A percentile compares a stretch with the other conserved stretches of the same genome.
These are phyloP conservation scores for Erodium trifolium DNA, from an alignment of 441 rosid genomes.

Conservation along the genomic window DNA sequence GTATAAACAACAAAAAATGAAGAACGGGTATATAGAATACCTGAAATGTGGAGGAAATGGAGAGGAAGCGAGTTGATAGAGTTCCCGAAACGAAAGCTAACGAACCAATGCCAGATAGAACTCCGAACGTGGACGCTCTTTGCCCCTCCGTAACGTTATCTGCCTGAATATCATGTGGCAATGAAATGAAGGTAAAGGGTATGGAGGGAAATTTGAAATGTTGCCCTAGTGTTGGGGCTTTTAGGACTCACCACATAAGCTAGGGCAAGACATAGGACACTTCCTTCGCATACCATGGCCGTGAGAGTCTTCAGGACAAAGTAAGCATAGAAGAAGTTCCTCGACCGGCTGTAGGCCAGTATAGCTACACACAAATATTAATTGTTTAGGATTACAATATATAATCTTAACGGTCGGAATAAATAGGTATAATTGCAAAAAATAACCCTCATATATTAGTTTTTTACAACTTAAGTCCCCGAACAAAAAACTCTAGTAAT, in stretches of 20 bases:
- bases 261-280: slow-evolving; percentile 66
- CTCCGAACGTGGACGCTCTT: slow-evolving; percentile 64
- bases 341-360: slow-evolving; percentile 69
- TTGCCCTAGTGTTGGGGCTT: neutral
- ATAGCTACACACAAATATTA: slow-evolving; percentile 30
- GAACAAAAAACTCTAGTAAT: too few relatives aligned
- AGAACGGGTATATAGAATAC: slow-evolving; percentile 19
- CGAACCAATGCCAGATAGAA: slow-evolving; percentile 65
- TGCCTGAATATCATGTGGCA: slow-evolving; percentile 33
- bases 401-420: too few relatives aligned
- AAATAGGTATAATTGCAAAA: too few relatives aligned
- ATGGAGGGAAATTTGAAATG: too few relatives aligned
- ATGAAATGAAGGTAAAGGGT: too few relatives aligned
- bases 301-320: slow-evolving; percentile 54
- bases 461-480: too few relatives aligned
- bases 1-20: too few relatives aligned
- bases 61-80: slow-evolving; percentile 69
- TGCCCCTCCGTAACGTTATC: slow-evolving; percentile 54
- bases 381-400: too few relatives aligned
- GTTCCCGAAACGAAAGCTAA: slow-evolving; percentile 74
- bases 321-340: slow-evolving; percentile 53
- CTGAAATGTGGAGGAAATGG: slow-evolving; percentile 64
- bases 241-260: slow-evolving; percentile 61
- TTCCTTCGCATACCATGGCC: slow-evolving; percentile 72
- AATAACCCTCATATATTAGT: too few relatives aligned